phyloP scores from a whole-genome alignment of 306 rosid species.

The Dicorynia guianensis region DNA sequence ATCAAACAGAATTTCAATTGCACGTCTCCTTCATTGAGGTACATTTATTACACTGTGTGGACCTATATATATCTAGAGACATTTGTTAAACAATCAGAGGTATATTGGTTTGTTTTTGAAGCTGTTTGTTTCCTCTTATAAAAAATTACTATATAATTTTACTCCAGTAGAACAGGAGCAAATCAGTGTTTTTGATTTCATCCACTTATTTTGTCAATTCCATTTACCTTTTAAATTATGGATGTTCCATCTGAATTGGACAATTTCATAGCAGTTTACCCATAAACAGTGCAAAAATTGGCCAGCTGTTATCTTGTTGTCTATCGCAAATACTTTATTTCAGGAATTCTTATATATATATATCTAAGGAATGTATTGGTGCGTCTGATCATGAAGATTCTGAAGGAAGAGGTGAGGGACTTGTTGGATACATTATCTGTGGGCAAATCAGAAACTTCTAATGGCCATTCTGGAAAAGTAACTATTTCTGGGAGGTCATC shows the following conservation, averaged over 20 bases:
- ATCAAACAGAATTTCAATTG: conserved; percentile 77
- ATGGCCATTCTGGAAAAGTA: conserved; percentile 66
- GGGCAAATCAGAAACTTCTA: conserved; percentile 62
- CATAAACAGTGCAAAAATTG: conserved; percentile 30
- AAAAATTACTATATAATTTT: neutral
- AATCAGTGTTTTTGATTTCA: neutral
- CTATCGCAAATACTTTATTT: conserved; percentile 18
- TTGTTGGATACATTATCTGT: conserved; percentile 65
- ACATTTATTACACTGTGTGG: conserved; percentile 6
- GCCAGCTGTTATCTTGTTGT: conserved; percentile 20
- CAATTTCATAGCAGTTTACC: conserved; percentile 23
- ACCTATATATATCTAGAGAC: conserved; percentile 11
- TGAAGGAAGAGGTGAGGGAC: conserved; percentile 86
- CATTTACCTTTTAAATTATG: conserved; percentile 7
- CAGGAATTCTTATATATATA: conserved; percentile 7
- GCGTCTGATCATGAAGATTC: conserved; percentile 63
- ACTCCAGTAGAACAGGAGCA: neutral
- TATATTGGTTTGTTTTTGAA: neutral
- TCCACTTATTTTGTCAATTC: neutral
- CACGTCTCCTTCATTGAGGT: conserved; percentile 91
- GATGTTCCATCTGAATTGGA: conserved; percentile 17
- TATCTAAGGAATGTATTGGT: conserved; percentile 32
- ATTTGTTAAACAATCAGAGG: conserved; percentile 2
- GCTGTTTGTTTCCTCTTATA: conserved; percentile 1
- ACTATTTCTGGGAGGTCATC: conserved; percentile 59